Evolutionary conservation across 2,329 filamentous ascomycete genomes (phyloP).

Genomic region (Epichloe elymi): DNA sequence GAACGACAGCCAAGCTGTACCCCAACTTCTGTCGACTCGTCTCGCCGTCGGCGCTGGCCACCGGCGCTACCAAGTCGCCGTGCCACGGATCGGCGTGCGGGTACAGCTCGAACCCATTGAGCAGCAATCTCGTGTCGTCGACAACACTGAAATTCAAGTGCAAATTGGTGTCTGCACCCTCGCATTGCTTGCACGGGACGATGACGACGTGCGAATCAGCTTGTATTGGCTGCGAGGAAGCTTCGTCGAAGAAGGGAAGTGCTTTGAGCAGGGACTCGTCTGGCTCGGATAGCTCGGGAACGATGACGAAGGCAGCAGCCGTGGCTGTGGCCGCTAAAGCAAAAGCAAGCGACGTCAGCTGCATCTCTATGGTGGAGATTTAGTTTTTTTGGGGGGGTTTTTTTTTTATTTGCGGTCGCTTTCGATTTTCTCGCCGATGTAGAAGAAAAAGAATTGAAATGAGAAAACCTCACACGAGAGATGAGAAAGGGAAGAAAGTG

Average conservation of each 20-base stretch:
- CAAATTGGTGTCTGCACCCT: slow-evolving; percentile 31
- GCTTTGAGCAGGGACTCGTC: slow-evolving; percentile 30
- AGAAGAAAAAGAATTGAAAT: neutral
- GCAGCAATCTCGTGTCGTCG: slow-evolving; percentile 32
- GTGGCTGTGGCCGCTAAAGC: slow-evolving; percentile 20
- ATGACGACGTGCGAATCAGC: slow-evolving; percentile 27
- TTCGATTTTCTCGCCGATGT: too few species aligned
- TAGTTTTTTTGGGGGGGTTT: neutral
- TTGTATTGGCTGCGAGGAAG: slow-evolving; percentile 23
- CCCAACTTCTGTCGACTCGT: slow-evolving; percentile 30
- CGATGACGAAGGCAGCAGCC: slow-evolving; percentile 37
- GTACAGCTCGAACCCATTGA: slow-evolving; percentile 51
- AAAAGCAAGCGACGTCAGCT: slow-evolving; percentile 19
- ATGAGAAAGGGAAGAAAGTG: neutral
- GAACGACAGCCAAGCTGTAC: slow-evolving; percentile 32
- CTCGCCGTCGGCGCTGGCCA: slow-evolving; percentile 27
- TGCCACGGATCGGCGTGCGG: slow-evolving; percentile 34
- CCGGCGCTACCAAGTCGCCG: slow-evolving; percentile 30
- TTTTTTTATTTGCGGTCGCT: too few species aligned
- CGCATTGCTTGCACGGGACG: slow-evolving; percentile 42
- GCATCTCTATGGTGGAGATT: slow-evolving; percentile 13
- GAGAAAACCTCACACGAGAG: neutral
- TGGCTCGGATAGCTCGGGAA: slow-evolving; percentile 32
- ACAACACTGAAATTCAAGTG: slow-evolving; percentile 42
- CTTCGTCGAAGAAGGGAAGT: slow-evolving; percentile 22